A percentile compares a stretch with the other conserved stretches of the same genome.
Evolutionary conservation across 805 yeast genomes (phyloP).

Genomic region (Priceomyces carsonii): DNA sequence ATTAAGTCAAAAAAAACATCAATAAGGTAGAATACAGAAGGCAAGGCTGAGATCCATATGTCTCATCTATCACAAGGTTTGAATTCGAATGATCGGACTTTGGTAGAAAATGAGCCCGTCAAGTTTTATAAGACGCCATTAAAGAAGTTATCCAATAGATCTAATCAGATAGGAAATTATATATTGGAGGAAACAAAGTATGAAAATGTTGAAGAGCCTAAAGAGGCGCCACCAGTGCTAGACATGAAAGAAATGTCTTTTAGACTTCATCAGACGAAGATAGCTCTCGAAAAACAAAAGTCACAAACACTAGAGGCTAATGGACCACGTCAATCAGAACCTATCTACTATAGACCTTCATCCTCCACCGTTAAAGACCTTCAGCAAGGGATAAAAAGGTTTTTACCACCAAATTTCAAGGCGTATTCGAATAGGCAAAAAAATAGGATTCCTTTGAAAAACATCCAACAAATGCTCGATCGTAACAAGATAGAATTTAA

Average conservation of each 20-base stretch:
- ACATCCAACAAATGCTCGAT: constrained; percentile 1
- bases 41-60: too few relatives aligned
- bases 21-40: too few relatives aligned
- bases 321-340: constrained; percentile 8
- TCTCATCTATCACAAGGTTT: constrained; percentile 1
- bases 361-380: constrained; percentile 22
- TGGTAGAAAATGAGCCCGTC: constrained; percentile 1
- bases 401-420: constrained; percentile 24
- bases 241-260: constrained; percentile 5
- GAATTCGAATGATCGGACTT: constrained; percentile 1
- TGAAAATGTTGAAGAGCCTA: too few relatives aligned
- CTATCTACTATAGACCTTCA: constrained; percentile 35
- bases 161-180: constrained; percentile 3
- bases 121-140: constrained; percentile 11
- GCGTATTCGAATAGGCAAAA: background rate
- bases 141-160: constrained; percentile 11
- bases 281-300: constrained; percentile 6
- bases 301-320: constrained; percentile 3
- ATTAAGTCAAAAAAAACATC: too few relatives aligned
- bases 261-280: constrained; percentile 11
- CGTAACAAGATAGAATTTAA: background rate
- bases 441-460: constrained; percentile 13
- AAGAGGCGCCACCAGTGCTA: background rate
- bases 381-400: constrained; percentile 25
- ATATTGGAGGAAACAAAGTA: background rate